Evolutionary conservation across 2,329 filamentous ascomycete species (phyloP), one percentile per base, ranked within the genome.

Genomic region (Ascochyta viciae-villosae): DNA sequence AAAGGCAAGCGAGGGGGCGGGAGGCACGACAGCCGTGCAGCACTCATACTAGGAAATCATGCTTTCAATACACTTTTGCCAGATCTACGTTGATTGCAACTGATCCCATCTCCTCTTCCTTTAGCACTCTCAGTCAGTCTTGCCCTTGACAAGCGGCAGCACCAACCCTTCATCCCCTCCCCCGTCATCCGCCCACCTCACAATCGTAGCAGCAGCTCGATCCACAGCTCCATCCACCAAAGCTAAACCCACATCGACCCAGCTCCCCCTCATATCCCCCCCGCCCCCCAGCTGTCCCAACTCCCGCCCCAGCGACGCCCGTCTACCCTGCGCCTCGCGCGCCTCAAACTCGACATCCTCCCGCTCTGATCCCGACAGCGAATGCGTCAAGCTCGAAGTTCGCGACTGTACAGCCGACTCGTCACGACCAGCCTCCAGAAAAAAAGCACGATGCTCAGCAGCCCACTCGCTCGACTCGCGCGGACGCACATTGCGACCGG

Each of bases 131-230:
- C 60, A 47, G 10, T 50, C 55, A 16, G 37, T 34, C 37, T 56
- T 54, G 2, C 44, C 48, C 47, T 53, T 56, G 8, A 44, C 51
- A 44, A 68, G 31, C 4, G 66, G 66, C 46, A 71, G 52, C 53
- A 70, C 26, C 55, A 66, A 23, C 24, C 43, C 62, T 31, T 63
- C 60, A 9, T 66, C 54, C 31, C 41, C 60, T 12, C 61, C 67
- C 22, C 60, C 62, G 38, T 67, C 68, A 44, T 64, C 65, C 40
- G 62, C 65, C 64, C 60, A 74, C 63, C 55, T 55, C 40, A 54
- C 61, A 43, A 73, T 46, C 46, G 34, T 58, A 31, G 51, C 64
- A 33, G 61, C 62, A 31, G 61, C 41, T 35, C 53, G 44, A 35
- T 55, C 59, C 19, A 74, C 66, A 22, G 54, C 63, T 0, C 53